Conservation (phyloP, 2,329 filamentous ascomycete genomes). For the Talaromyces sp. region DNA sequence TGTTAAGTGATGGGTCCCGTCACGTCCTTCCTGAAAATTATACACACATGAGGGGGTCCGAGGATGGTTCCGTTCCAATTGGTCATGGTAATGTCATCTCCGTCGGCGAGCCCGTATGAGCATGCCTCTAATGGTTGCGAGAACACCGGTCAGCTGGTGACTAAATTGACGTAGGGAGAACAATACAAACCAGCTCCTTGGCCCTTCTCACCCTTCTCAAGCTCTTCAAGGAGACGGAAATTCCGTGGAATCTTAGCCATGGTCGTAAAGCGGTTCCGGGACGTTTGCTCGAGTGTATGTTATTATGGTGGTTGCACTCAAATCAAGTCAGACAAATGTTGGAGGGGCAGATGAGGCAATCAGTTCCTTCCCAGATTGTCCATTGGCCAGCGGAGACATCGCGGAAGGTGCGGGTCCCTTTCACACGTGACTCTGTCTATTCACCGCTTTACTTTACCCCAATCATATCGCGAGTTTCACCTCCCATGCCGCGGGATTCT, state of each 20-base stretch:
- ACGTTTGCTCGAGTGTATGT: background rate
- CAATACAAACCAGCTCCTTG: conserved; percentile 66
- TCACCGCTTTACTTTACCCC: background rate
- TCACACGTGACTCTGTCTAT: background rate
- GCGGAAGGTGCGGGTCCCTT: background rate
- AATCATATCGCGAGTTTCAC: background rate
- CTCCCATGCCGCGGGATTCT: background rate
- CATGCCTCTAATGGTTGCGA: conserved; percentile 68
- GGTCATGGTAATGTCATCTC: conserved; percentile 92
- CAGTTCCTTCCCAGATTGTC: background rate
- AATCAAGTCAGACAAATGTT: conserved; percentile 4
- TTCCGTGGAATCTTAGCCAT: conserved; percentile 83
- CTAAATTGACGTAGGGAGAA: background rate
- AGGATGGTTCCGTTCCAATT: conserved; percentile 99
- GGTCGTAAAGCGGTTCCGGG: conserved; percentile 23
- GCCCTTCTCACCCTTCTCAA: conserved; percentile 98
- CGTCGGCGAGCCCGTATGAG: conserved; percentile 91
- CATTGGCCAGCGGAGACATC: conserved; percentile 6
- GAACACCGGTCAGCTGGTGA: background rate
- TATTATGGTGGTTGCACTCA: background rate
- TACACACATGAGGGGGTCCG: conserved; percentile 85
- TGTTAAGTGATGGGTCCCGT: background rate
- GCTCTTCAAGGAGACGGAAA: conserved; percentile 92
- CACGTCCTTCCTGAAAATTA: background rate
- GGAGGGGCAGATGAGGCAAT: conserved; percentile 15